phyloP scores from a whole-genome alignment of 768 basidiomycete genomes.

The Dioszegia hungarica region DNA sequence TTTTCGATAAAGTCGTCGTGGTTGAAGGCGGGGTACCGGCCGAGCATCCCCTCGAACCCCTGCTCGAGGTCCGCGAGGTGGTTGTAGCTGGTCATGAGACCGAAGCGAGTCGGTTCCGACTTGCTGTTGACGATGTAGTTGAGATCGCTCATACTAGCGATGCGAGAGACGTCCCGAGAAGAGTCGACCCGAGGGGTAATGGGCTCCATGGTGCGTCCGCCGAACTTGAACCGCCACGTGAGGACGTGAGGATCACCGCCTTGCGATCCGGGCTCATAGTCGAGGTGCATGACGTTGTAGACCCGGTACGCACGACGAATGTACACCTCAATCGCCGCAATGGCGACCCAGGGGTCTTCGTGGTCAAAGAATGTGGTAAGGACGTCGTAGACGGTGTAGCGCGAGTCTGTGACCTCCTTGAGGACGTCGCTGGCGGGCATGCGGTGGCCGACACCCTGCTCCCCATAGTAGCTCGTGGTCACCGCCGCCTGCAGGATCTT shows the following conservation, averaged over 20 bases:
- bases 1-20: slow-evolving; percentile 66
- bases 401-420: slow-evolving; percentile 88
- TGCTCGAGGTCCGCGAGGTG: slow-evolving; percentile 62
- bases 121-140: slow-evolving; percentile 80
- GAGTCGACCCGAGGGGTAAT: slow-evolving; percentile 50
- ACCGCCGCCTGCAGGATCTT: slow-evolving; percentile 83
- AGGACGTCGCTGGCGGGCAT: slow-evolving; percentile 79
- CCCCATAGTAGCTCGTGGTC: slow-evolving; percentile 82
- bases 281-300: slow-evolving; percentile 82
- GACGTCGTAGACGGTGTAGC: slow-evolving; percentile 95
- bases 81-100: slow-evolving; percentile 86
- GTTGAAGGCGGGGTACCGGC: slow-evolving; percentile 70
- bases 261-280: slow-evolving; percentile 88
- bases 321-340: slow-evolving; percentile 94
- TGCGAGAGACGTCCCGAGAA: slow-evolving; percentile 59
- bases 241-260: slow-evolving; percentile 77
- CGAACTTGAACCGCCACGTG: slow-evolving; percentile 94
- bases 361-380: slow-evolving; percentile 93
- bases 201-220: slow-evolving; percentile 58
- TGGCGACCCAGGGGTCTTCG: slow-evolving; percentile 71
- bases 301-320: slow-evolving; percentile 92
- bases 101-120: slow-evolving; percentile 81
- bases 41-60: slow-evolving; percentile 71
- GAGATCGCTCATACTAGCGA: slow-evolving; percentile 91
- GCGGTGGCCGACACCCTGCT: slow-evolving; percentile 64